A percentile compares a stretch with the other conserved stretches of the same genome.
Conservation (phyloP, 768 basidiomycete genomes). For the Boletus subcaerulescens region DNA sequence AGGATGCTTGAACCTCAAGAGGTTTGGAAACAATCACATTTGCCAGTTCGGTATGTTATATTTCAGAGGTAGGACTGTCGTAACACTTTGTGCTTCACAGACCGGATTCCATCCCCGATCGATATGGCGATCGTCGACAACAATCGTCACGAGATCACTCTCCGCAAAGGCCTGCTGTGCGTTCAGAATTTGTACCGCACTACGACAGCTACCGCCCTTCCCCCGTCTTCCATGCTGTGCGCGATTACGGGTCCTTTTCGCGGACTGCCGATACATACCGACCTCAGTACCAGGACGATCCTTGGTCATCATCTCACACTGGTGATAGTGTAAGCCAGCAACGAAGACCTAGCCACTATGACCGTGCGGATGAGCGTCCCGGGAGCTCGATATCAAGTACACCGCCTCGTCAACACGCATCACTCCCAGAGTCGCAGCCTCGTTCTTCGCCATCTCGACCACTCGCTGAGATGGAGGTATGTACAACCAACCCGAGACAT, state of each 20-base stretch:
- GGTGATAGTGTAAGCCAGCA: conserved; percentile 30
- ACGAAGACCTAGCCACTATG: conserved; percentile 19
- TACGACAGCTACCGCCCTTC: conserved; percentile 52
- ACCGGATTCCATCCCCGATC: conserved; percentile 30
- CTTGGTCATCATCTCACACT: conserved; percentile 29
- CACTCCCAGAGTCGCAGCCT: conserved; percentile 17
- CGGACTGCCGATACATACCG: conserved; percentile 50
- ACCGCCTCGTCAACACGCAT: conserved; percentile 24
- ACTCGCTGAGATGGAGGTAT: conserved; percentile 2
- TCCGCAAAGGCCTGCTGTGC: conserved; percentile 34
- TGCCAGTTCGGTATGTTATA: conserved; percentile 33
- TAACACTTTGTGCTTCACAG: conserved; percentile 22
- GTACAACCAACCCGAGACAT: conserved; percentile 1
- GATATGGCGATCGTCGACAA: conserved; percentile 36
- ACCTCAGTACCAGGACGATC: conserved; percentile 40
- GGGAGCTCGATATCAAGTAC: conserved; percentile 34
- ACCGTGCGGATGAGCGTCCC: conserved; percentile 26
- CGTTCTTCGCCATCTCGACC: conserved; percentile 26
- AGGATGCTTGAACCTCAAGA: conserved; percentile 75
- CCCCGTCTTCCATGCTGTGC: conserved; percentile 32
- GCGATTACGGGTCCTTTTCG: conserved; percentile 38
- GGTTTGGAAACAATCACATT: conserved; percentile 61
- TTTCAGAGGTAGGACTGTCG: conserved; percentile 20
- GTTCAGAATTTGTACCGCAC: conserved; percentile 34
- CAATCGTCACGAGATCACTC: conserved; percentile 34